Evolutionary conservation across 805 yeast genomes (phyloP), one percentile per base, ranked within the genome.

Genomic region (Suhomyces canberraensis): DNA sequence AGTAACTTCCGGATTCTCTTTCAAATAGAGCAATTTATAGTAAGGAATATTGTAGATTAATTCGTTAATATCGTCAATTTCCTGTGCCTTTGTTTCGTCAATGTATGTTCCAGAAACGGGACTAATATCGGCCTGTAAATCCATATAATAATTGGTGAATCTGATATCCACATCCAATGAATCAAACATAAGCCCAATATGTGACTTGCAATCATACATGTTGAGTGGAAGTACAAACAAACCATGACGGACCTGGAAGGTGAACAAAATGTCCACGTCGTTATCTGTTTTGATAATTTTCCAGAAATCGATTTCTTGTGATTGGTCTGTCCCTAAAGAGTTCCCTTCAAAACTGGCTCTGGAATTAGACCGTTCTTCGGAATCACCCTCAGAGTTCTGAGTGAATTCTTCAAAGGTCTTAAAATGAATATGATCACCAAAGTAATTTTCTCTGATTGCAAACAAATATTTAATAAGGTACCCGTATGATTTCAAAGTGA

Each of bases 111-210:
- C 77, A 4, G 51, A 56, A 2, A 80, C 55, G 1, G 90, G 87
- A 9, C 84, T 70, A 26, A 81, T 67, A 45, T 85, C 79, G 1
- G 83, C 84, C 51, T 88, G 91, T 42, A 91, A 55, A 52, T 91
- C 96, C 96, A 93, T 90, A 53, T 91, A 93, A 58, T 84, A 93
- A 49, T 88, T 85, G 13, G 91, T 83, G 59, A 88, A 84, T 37
- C 98, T 67, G n/a, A 87, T 67, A 54, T 89, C 97, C 18, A 86
- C 74, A 43, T 80, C 87, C 29, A 90, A 64, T 14, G 72, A 66
- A 16, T 81, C 79, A 48, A 88, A 80, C 27, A 71, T 70, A 1
- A 90, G 54, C 0, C 83, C 78, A 16, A 84, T 49, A 51, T 80
- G 82, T 0, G 83, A 72, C 11, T 71, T 64, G 25, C 79, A 69